These are phyloP conservation scores for Trichoderma sp. DNA, from an alignment of 2,329 filamentous ascomycete species.

Conservation along the genomic window DNA sequence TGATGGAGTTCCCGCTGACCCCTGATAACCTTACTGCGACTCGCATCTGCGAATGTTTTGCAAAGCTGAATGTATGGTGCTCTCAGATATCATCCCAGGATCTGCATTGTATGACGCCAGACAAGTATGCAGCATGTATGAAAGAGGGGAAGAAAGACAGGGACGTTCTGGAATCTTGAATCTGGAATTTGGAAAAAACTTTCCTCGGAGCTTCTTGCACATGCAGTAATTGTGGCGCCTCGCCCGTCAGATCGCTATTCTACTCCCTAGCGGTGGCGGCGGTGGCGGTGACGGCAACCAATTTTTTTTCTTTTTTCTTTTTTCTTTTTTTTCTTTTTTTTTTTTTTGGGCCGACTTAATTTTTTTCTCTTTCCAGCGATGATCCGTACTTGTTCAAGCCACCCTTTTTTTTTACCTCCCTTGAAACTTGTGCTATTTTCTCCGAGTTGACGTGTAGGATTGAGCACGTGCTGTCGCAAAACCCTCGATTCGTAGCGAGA, in stretches of 20 bases:
- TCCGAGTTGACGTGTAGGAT: neutral
- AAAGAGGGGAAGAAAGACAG: neutral
- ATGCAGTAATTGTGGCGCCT: neutral
- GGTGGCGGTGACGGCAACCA: neutral
- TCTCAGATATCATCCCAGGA: neutral
- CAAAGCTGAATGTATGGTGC: neutral
- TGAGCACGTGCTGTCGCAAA: neutral
- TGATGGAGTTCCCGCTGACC: neutral
- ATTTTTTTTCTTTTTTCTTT: neutral
- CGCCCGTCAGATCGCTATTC: neutral
- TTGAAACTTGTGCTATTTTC: neutral
- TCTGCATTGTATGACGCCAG: neutral
- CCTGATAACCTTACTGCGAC: slow-evolving; percentile 8
- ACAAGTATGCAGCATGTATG: too few species aligned
- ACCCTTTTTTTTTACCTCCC: neutral
- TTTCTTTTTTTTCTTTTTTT: neutral
- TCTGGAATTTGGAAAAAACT: neutral
- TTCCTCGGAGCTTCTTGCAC: neutral
- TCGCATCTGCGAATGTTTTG: neutral
- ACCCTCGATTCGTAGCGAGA: neutral
- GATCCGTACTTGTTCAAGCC: neutral
- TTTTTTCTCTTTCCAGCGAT: too few species aligned
- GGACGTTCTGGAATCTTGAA: neutral
- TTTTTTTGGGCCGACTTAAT: too few species aligned
- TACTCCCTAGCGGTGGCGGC: neutral